Evolutionary conservation across 345 rosid genomes (phyloP), one percentile per base, ranked within the genome.

Genomic region (Populus euphratica): DNA sequence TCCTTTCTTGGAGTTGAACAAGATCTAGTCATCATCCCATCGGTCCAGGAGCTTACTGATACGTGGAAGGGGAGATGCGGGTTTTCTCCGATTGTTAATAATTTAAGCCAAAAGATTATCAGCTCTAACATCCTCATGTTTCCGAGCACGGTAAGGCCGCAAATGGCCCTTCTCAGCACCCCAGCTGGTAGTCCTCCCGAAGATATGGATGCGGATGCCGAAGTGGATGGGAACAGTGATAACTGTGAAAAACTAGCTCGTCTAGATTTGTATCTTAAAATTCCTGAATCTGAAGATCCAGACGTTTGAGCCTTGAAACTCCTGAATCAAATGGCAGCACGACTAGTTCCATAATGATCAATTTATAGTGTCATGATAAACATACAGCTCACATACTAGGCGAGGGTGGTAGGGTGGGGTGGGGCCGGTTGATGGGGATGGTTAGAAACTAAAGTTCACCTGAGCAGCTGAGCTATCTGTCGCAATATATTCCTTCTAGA

Each of bases 11-110:
- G 70, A 3, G 75, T 82, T 3, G 79, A 62, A 67, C 63, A 72
- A 35, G 38, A 4, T 27, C 73, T 85, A 11, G 77, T 85, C 17
- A 78, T 85, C 17, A 82, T 84, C 78, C 87, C 87, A 23, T 79
- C 87, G 0, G 25, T 76, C 2, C 17, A 52, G 0, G 69, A 82
- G 17, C 68, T 79, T 21, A 65, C 38, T 5, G 1, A 9, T 2
- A 77, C 79, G 83, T 85, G 87, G 87, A 33, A 6, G 10, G 4
- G 14, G 1, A 82, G 72, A 35, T 72, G 43, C 31, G 41, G 67
- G 16, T 85, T 85, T 76, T 12, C 38, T 1, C 75, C 6, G 5
- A 4, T 79, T 2, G 67, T 39, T 1, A 54, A 35, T 2, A 35
- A 8, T 1, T 9, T 75, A 5, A 76, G 7, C 44, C 25, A 8